Evolutionary conservation across 306 rosid genomes (phyloP), one percentile per base, ranked within the genome.

Genomic region (Canavalia gladiata): DNA sequence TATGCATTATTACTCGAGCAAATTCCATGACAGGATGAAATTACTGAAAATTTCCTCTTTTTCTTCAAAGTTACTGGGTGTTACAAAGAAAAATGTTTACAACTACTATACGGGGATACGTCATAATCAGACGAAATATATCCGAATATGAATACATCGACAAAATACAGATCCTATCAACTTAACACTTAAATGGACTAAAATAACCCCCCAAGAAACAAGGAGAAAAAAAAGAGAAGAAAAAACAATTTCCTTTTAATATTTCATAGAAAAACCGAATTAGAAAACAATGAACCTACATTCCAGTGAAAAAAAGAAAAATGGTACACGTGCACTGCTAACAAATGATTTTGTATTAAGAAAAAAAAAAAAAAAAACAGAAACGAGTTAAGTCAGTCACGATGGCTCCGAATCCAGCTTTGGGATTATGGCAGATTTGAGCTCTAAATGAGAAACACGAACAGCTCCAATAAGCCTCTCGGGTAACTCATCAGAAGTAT

Each of bases 391-490:
- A 35, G 75, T 69, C 41, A 2, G 72, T 92, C 89, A 89, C 39
- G 84, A 91, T n/a, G 93, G 84, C 69, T 91, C 97, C 45, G 79
- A 78, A 7, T 90, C 98, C 84, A 95, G 84, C 74, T 92, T 91
- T 6, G 99, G 93, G 31, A 88, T 90, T 65, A 85, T 64, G 66
- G 99, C 98, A 37, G 98, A 87, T 41, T 84, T 78, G 47, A 95
- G 98, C 76, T 90, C 92, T 76, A 95, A 72, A 81, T 95, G 99
- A 71, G 98, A 93, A 70, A 93, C 69, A 3, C 99, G 98, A 74
- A 93, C 97, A 7, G 99, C 99, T 54, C 99, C 98, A 71, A 95
- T 88, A 69, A 95, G 92, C 88, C 94, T 85, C 86, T 95, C 99
- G 1, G 99, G 98, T 81, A 95, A 90, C 89, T 95, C 99, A 85